Evolutionary conservation across 495 filamentous ascomycete genomes (phyloP).

Genomic region (Cercophora newfieldiana): DNA sequence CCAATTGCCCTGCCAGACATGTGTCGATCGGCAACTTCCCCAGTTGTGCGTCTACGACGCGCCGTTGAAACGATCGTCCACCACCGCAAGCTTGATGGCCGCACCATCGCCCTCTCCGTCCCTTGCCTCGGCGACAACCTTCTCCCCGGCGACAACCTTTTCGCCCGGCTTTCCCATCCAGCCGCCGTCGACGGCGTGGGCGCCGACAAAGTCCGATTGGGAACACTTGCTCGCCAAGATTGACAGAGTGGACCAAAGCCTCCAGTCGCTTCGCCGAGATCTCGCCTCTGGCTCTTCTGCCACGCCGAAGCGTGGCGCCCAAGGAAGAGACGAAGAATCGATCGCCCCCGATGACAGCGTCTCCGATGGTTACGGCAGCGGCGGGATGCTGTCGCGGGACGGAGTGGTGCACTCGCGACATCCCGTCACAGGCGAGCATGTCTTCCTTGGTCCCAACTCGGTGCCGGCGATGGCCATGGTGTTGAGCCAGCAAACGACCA

Average conservation of each 20-base stretch:
- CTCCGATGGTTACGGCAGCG: too few relatives aligned
- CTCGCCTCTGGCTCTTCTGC: neutral
- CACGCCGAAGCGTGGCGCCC: neutral
- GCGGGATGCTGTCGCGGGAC: neutral
- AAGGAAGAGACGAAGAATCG: neutral
- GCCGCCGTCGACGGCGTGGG: neutral
- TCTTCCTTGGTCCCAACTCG: constrained; percentile 13
- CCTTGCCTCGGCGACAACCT: neutral
- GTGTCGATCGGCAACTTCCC: constrained; percentile 11
- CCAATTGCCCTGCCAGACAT: constrained; percentile 12
- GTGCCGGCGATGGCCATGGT: constrained; percentile 14
- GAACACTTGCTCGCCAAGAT: constrained; percentile 9
- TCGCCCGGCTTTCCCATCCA: neutral
- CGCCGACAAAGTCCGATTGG: constrained; percentile 10
- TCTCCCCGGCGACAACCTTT: neutral
- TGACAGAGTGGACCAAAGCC: neutral
- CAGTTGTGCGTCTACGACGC: constrained; percentile 13
- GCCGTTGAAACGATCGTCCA: constrained; percentile 2
- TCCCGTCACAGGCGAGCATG: constrained; percentile 12
- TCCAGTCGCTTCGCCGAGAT: constrained; percentile 1
- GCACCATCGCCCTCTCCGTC: neutral
- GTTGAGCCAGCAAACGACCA: constrained; percentile 4
- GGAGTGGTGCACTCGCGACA: constrained; percentile 5
- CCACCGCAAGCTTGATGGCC: neutral
- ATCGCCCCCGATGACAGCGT: neutral